These are phyloP conservation scores for Candida takata DNA, from an alignment of 805 yeast genomes.

Conservation along the genomic window DNA sequence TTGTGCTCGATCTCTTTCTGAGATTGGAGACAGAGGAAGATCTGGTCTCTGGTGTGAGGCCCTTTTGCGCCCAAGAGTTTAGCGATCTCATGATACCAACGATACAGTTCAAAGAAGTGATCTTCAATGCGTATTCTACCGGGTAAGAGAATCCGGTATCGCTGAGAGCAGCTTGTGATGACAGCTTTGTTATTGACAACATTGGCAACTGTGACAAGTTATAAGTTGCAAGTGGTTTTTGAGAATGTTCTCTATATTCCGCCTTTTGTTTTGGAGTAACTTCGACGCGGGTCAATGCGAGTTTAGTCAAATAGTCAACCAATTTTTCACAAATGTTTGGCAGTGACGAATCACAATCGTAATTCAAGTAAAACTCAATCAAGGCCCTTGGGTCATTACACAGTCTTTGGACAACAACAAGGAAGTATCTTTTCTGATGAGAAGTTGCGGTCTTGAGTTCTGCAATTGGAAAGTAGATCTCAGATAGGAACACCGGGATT, in stretches of 20 bases:
- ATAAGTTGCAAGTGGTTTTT: constrained; percentile 63
- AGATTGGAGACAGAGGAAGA: constrained; percentile 8
- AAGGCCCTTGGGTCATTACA: constrained; percentile 86
- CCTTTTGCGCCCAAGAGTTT: constrained; percentile 80
- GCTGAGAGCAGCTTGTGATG: constrained; percentile 43
- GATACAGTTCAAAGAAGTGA: constrained; percentile 71
- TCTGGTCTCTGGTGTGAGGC: constrained; percentile 29
- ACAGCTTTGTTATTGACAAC: constrained; percentile 60
- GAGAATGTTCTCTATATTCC: constrained; percentile 42
- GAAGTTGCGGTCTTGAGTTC: constrained; percentile 88
- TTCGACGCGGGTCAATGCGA: constrained; percentile 64
- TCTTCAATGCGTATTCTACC: constrained; percentile 75
- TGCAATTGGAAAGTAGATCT: constrained; percentile 88
- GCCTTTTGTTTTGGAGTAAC: constrained; percentile 62
- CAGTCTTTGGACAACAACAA: constrained; percentile 72
- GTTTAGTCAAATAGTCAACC: constrained; percentile 63
- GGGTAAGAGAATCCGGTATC: constrained; percentile 52
- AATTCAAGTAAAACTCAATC: constrained; percentile 88
- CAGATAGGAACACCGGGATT: constrained; percentile 88
- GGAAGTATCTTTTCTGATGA: constrained; percentile 85
- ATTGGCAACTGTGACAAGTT: constrained; percentile 70
- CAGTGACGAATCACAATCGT: constrained; percentile 81
- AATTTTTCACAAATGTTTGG: constrained; percentile 82
- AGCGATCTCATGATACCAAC: constrained; percentile 79
- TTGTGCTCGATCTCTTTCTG: constrained; percentile 24